These are phyloP conservation scores for Phytophthora citrophthora DNA, from an alignment of 352 stramenopile species.

Conservation along the genomic window DNA sequence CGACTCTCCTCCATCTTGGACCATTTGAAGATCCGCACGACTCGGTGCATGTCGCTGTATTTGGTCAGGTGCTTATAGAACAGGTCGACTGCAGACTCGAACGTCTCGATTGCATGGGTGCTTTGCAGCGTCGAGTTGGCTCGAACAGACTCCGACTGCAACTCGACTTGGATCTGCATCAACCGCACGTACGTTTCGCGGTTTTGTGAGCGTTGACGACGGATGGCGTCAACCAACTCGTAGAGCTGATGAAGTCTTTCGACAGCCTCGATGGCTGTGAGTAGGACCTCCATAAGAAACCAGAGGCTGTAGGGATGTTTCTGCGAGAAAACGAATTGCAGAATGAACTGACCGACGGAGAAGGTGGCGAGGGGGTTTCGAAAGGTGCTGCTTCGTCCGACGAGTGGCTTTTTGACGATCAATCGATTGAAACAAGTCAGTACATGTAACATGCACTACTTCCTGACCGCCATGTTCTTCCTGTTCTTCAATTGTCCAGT, in stretches of 20 bases:
- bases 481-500: too few species aligned
- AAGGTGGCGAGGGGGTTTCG: too few species aligned
- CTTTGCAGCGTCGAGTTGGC: slow-evolving; percentile 7
- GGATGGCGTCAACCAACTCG: slow-evolving; percentile 22
- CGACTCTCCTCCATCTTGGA: slow-evolving; percentile 34
- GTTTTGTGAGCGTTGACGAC: slow-evolving; percentile 20
- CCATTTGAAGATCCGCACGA: slow-evolving; percentile 24
- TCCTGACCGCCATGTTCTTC: too few species aligned
- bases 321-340: slow-evolving; percentile 8
- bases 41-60: slow-evolving; percentile 25
- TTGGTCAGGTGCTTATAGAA: slow-evolving; percentile 27
- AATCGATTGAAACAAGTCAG: too few species aligned
- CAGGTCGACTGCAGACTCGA: not conserved
- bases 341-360: slow-evolving; percentile 5
- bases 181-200: slow-evolving; percentile 16
- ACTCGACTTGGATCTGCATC: slow-evolving; percentile 23
- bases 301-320: not conserved
- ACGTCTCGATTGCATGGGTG: slow-evolving; percentile 11
- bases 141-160: slow-evolving; percentile 19
- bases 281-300: slow-evolving; percentile 4
- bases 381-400: not conserved
- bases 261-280: not conserved
- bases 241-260: slow-evolving; percentile 10
- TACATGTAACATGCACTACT: too few species aligned
- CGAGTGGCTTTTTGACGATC: not conserved